Base-by-base conservation (phyloP, 1,284 basidiomycete species). In the Schizophyllum commune region DNA sequence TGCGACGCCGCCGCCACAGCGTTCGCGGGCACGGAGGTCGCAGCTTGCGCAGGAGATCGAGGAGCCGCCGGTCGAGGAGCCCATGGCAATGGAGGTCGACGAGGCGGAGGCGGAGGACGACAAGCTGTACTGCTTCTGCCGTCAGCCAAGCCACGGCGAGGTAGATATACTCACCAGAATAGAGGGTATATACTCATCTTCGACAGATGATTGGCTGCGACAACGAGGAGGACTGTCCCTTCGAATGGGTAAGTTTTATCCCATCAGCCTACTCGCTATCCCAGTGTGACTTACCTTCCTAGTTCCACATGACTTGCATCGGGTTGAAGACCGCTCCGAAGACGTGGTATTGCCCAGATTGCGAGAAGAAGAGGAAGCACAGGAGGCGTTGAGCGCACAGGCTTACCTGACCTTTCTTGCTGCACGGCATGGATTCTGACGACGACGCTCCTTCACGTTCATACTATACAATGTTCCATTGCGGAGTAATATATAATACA, bases 201-300 rank as follows among this genome's bases (percentile, higher is more conserved):
- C 39, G 39, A 13, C 39, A 79, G 78, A 80, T 80, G 78, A 79
- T 80, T 66, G 78, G 77, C 1, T 80, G 78, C 61, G 78, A 80
- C 63, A 79, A 79, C 63, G 77, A 78, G 39, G 39, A 47, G 7
- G 71, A 70, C 13, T 79, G 78, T 69, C 77, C 74, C 1, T 79
- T 75, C 64, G 77, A 80, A 77, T 80, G 78, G 77, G 77, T 77
- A 62, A 13, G 74, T 68, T 34, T 53, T 15, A 58, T 32, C 39
- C 34, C 6, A 22, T 34, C 17, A 58, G 51, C 58, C 19, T 47
- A 27, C 17, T 53, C 53, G 13, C 34, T 62, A n/a, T 55, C 21
- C 47, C 34, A 19, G 58, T 55, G 32, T 55, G 22, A 57, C 60
- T 32, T 32, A 32, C 39, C 39, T 47, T 47, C 51, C 1, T 52